Evolutionary conservation across 148 eudicot genomes (phyloP).

Genomic region (Chenopodium formosanum): DNA sequence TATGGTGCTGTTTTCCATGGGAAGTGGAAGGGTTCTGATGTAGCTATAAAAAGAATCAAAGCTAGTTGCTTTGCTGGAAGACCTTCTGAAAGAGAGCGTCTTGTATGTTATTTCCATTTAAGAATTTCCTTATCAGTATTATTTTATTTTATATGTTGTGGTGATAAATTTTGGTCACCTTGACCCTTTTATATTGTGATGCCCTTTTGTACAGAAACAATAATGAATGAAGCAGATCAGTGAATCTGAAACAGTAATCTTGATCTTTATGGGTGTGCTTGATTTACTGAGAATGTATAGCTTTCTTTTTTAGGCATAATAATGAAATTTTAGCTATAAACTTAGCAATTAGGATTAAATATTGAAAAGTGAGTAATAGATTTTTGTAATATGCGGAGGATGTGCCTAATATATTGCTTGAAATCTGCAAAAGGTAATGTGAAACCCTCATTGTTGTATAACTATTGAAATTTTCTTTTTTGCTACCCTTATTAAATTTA

Average conservation of each 20-base stretch:
- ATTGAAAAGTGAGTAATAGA: not conserved
- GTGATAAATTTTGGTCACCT: not conserved
- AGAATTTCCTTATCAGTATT: not conserved
- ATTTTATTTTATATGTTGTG: not conserved
- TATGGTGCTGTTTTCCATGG: slow-evolving; percentile 95
- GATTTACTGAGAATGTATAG: not conserved
- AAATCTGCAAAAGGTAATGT: not conserved
- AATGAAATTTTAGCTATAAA: not conserved
- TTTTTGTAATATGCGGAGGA: too few species aligned
- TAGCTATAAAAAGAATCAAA: slow-evolving; percentile 95
- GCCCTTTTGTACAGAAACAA: not conserved
- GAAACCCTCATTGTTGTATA: not conserved
- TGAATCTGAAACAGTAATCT: not conserved
- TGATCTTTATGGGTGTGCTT: not conserved
- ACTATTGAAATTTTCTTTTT: not conserved
- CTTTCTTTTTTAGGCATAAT: not conserved
- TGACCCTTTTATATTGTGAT: not conserved
- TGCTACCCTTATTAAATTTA: too few species aligned
- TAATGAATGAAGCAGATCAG: not conserved
- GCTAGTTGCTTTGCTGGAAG: slow-evolving; percentile 97
- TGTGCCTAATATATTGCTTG: not conserved
- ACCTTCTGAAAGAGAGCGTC: slow-evolving; percentile 88
- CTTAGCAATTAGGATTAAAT: not conserved
- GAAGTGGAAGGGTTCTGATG: slow-evolving; percentile 98
- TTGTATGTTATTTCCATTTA: slow-evolving; percentile 51